Evolutionary conservation across 805 yeast species (phyloP).

Genomic region (Cyberlindnera subsufficiens): DNA sequence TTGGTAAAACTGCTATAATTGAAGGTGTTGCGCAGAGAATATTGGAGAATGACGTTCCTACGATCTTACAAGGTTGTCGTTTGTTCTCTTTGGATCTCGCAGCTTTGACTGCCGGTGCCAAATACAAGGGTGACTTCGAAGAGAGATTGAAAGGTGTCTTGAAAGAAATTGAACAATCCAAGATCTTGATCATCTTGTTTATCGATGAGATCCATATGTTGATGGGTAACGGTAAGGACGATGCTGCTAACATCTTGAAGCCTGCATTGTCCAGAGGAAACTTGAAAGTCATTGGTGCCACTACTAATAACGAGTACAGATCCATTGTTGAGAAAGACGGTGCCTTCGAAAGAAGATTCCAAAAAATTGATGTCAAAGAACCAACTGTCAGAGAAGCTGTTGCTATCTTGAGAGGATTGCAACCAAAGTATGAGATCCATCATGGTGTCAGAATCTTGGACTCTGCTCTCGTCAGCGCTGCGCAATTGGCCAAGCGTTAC

Average conservation of each 20-base stretch:
- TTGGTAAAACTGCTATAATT: conserved; percentile 96
- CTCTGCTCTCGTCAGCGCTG: conserved; percentile 89
- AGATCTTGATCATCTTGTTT: conserved; percentile 80
- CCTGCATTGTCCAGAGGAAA: conserved; percentile 97
- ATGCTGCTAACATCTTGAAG: conserved; percentile 92
- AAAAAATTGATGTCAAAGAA: conserved; percentile 92
- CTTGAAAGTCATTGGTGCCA: conserved; percentile 97
- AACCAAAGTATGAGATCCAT: conserved; percentile 91
- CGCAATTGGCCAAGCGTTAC: conserved; percentile 90
- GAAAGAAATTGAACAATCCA: conserved; percentile 86
- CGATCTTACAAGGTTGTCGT: conserved; percentile 72
- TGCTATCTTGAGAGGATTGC: conserved; percentile 94
- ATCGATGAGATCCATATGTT: conserved; percentile 98
- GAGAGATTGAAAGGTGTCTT: conserved; percentile 96
- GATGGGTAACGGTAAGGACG: conserved; percentile 98
- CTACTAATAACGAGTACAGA: conserved; percentile 92
- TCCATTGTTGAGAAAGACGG: conserved; percentile 93
- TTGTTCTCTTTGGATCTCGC: conserved; percentile 90
- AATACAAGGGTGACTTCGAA: conserved; percentile 97
- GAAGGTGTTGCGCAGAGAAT: conserved; percentile 99
- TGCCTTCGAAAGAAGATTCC: conserved; percentile 98
- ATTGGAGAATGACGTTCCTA: conserved; percentile 92
- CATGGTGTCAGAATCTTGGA: conserved; percentile 97
- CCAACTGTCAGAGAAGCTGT: conserved; percentile 90
- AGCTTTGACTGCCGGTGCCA: conserved; percentile 97